Percentiles rank a stretch among this genome's conserved stretches.
Evolutionary conservation across 768 basidiomycete genomes (phyloP).

Genomic region (Mycena galericulata): DNA sequence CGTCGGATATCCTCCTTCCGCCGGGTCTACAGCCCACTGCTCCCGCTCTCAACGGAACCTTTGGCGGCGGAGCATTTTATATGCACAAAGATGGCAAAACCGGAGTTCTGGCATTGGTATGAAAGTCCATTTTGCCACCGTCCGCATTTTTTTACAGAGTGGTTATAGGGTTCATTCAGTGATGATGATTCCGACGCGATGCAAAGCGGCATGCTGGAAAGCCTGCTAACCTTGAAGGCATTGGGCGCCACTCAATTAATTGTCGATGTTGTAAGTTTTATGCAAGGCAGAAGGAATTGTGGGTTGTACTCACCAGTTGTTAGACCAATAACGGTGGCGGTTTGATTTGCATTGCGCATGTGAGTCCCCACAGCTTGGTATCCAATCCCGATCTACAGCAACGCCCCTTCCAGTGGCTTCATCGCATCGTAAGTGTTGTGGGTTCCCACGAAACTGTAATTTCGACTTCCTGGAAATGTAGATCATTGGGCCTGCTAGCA

Average conservation of each 20-base stretch:
- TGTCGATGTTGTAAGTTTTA: constrained; percentile 65
- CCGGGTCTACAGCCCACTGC: constrained; percentile 52
- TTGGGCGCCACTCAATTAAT: constrained; percentile 65
- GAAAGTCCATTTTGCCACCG: not conserved
- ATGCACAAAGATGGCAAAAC: constrained; percentile 65
- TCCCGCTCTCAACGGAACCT: constrained; percentile 56
- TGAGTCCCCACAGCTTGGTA: constrained; percentile 36
- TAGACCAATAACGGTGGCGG: constrained; percentile 67
- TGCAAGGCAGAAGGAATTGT: no score
- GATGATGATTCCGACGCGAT: constrained; percentile 56
- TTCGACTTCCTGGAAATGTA: no score
- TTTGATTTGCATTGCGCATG: constrained; percentile 73
- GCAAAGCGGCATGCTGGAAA: constrained; percentile 55
- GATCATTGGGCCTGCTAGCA: constrained; percentile 61
- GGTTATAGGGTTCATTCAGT: constrained; percentile 62
- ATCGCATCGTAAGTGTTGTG: constrained; percentile 56
- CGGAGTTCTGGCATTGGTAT: constrained; percentile 44
- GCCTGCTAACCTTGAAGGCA: constrained; percentile 60
- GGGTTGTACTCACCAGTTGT: not conserved
- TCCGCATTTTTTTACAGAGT: constrained; percentile 48
- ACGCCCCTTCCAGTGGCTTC: constrained; percentile 54
- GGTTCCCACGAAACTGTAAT: no score
- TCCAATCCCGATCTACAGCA: not conserved
- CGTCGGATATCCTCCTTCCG: constrained; percentile 57
- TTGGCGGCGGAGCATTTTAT: constrained; percentile 66